Base-by-base conservation (phyloP, 208 protist genomes). In the Trypanosoma conorhini region DNA sequence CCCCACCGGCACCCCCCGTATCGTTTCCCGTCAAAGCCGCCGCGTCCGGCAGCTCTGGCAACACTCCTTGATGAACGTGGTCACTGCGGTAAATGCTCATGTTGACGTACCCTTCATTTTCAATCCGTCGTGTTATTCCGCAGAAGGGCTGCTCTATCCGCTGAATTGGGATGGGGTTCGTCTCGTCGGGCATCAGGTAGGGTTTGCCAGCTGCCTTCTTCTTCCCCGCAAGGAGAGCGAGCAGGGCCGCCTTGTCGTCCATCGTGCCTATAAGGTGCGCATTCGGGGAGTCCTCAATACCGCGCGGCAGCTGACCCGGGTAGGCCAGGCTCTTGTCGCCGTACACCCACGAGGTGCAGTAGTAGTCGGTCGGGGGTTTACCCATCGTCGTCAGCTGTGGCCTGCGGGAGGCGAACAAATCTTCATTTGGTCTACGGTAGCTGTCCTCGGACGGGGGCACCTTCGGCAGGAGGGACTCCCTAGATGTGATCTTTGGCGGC, bases 1-100 rank as follows among this genome's bases (percentile, higher is more conserved):
- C 55, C n/a, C 40, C 62, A 60, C 30, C 44, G 8, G n/a, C 51
- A 1, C 21, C n/a, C 21, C 17, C 26, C 19, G 22, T n/a, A 33
- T 66, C 35, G 9, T 30, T 38, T 38, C 72, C 60, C 1, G 62
- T 22, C 22, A 66, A 33, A 17, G 46, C 46, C n/a, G 59, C 65
- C 19, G 65, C 65, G 51, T 85, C 85, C 1, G 89, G 85, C 40
- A 95, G 78, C 70, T 95, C 89, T 51, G 89, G 87, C 51, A 93
- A 76, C 28, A 77, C 60, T n/a, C 64, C 40, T 62, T 89, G 89
- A 61, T 90, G 57, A n/a, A 91, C 67, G 62, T 77, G 88, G 71
- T 92, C 81, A 61, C 76, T 85, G 44, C 79, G 67, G 73, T 92
- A 92, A 21, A 88, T 88, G 69, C 85, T 86, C 75, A 81, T 82